These are phyloP conservation scores for Amanita rimosa DNA, from an alignment of 768 basidiomycete genomes.

Conservation along the genomic window DNA sequence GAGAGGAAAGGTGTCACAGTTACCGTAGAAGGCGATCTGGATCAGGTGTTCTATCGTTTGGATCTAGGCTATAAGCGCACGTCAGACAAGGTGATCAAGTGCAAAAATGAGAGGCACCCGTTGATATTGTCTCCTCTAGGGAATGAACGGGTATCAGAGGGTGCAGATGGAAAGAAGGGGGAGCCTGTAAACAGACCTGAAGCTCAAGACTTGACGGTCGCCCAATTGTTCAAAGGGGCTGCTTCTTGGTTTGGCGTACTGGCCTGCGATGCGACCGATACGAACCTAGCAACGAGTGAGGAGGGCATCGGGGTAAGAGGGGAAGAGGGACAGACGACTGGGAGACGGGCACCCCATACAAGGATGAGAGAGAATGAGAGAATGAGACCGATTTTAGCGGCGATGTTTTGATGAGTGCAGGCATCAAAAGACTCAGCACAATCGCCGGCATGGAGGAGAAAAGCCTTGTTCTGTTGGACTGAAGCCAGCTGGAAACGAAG, in stretches of 20 bases:
- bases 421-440: conserved; percentile 96
- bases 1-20: conserved; percentile 1
- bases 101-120: conserved; percentile 35
- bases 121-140: conserved; percentile 93
- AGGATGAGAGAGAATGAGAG: conserved; percentile 93
- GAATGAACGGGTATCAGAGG: background rate
- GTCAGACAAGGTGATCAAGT: background rate
- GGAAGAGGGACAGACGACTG: conserved; percentile 45
- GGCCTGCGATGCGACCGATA: conserved; percentile 89
- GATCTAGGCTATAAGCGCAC: conserved; percentile 22
- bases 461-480: conserved; percentile 81
- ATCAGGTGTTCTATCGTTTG: conserved; percentile 76
- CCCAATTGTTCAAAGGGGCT: conserved; percentile 61
- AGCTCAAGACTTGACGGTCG: conserved; percentile 71
- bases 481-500: conserved; percentile 68
- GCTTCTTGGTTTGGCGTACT: conserved; percentile 40
- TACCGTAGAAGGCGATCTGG: conserved; percentile 83
- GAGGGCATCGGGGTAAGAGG: no score
- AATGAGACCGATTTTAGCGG: conserved; percentile 81
- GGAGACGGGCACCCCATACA: conserved; percentile 86
- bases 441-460: conserved; percentile 94
- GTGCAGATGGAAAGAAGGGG: background rate
- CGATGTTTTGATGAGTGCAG: conserved; percentile 81
- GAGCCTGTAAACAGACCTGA: conserved; percentile 49
- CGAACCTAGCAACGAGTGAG: conserved; percentile 18